Percentiles rank a stretch among this genome's conserved stretches.
These are phyloP conservation scores for Botryotinia convoluta DNA, from an alignment of 2,329 filamentous ascomycete genomes.

Conservation along the genomic window DNA sequence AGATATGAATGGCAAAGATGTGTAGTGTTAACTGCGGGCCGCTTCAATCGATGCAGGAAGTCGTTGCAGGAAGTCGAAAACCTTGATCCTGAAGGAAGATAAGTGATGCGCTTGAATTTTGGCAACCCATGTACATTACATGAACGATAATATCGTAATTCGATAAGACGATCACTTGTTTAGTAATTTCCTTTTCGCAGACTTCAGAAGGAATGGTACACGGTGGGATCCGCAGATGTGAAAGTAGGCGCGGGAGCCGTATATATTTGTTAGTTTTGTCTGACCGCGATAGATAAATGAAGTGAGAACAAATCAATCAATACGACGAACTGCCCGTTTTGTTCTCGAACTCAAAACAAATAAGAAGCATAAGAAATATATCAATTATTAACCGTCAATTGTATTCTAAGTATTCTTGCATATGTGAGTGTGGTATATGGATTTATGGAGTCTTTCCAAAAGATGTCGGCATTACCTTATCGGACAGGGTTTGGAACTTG, in stretches of 20 bases:
- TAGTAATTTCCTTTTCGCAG: neutral
- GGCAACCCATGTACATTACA: neutral
- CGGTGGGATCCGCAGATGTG: neutral
- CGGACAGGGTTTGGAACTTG: neutral
- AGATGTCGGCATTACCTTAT: neutral
- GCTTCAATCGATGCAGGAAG: neutral
- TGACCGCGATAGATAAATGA: neutral
- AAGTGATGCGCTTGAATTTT: neutral
- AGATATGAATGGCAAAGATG: neutral
- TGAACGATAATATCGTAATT: neutral
- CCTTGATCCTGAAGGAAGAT: constrained; percentile 6
- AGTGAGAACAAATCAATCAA: neutral
- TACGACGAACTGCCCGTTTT: neutral
- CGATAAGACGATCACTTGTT: neutral
- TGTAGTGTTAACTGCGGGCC: neutral
- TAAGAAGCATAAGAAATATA: neutral
- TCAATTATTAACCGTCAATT: neutral
- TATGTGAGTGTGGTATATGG: neutral
- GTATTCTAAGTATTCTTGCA: neutral
- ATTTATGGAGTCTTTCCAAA: neutral
- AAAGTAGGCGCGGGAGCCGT: neutral
- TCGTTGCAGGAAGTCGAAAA: constrained; percentile 2
- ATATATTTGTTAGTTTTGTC: neutral
- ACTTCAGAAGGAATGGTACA: neutral
- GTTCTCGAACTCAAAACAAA: neutral